Evolutionary conservation across 1,139 yeast species (phyloP).

Genomic region (Saccharomyces hybrid): DNA sequence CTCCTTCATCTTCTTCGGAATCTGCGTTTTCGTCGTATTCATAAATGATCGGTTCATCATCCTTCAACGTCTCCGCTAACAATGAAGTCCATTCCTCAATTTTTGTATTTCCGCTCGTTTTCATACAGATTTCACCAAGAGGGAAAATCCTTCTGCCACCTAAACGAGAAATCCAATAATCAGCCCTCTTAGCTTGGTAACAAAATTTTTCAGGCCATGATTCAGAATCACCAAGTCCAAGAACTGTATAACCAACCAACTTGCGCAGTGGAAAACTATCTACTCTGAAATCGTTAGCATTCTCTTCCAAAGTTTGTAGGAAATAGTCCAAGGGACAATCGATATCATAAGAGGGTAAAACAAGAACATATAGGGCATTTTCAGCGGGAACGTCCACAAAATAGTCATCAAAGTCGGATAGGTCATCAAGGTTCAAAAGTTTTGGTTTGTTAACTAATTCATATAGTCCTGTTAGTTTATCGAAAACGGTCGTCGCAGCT

Average conservation of each 20-base stretch:
- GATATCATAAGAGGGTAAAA: slow-evolving; percentile 84
- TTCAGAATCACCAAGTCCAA: slow-evolving; percentile 84
- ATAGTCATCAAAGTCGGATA: slow-evolving; percentile 77
- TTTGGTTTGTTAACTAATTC: slow-evolving; percentile 42
- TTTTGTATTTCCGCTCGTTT: slow-evolving; percentile 54
- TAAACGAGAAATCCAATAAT: slow-evolving; percentile 66
- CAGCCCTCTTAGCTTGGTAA: slow-evolving; percentile 74
- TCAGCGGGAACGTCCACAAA: slow-evolving; percentile 57
- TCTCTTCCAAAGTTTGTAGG: slow-evolving; percentile 70
- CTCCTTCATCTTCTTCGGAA: slow-evolving; percentile 39
- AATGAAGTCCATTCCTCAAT: slow-evolving; percentile 61
- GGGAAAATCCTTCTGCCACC: slow-evolving; percentile 85
- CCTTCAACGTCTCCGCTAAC: slow-evolving; percentile 52
- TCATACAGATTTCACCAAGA: slow-evolving; percentile 77
- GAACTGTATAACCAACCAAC: slow-evolving; percentile 71
- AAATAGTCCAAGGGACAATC: slow-evolving; percentile 89
- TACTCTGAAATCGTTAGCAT: slow-evolving; percentile 75
- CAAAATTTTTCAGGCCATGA: slow-evolving; percentile 83
- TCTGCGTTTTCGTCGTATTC: slow-evolving; percentile 45
- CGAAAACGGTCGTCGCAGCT: slow-evolving; percentile 44
- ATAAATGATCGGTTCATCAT: slow-evolving; percentile 55
- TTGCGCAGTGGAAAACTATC: slow-evolving; percentile 68
- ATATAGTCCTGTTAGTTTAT: slow-evolving; percentile 30
- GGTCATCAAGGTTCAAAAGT: slow-evolving; percentile 65
- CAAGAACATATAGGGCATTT: slow-evolving; percentile 57